Conservation (phyloP, 176 grass and related monocot genomes). For the Hordeum marinum region DNA sequence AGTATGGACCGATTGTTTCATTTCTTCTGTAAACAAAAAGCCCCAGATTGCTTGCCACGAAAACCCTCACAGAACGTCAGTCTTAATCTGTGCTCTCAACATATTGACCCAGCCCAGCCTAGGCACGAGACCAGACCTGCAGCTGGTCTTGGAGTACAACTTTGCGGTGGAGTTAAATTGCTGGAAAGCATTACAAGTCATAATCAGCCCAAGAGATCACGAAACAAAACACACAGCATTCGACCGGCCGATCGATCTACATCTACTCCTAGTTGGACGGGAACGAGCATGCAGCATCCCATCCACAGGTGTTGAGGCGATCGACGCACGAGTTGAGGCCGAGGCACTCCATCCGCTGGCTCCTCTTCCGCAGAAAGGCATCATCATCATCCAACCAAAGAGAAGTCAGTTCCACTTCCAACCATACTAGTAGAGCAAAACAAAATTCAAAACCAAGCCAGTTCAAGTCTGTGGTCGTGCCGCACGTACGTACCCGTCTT, state of each 20-base stretch:
- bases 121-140: too few relatives aligned
- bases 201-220: background rate
- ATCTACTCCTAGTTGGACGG: background rate
- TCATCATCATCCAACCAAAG: background rate
- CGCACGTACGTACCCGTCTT: background rate
- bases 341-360: slow-evolving; percentile 26
- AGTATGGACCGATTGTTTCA: too few relatives aligned
- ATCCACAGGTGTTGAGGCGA: background rate
- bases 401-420: background rate
- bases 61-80: too few relatives aligned
- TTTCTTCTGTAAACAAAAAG: too few relatives aligned
- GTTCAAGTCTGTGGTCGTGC: background rate
- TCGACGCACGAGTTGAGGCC: slow-evolving; percentile 22
- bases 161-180: background rate
- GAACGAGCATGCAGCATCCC: background rate
- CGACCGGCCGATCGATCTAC: background rate
- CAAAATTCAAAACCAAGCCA: background rate
- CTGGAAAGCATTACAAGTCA: background rate
- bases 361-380: slow-evolving; percentile 5
- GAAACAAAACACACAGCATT: background rate
- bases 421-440: background rate
- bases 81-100: too few relatives aligned
- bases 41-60: too few relatives aligned
- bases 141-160: too few relatives aligned
- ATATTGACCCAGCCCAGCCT: too few relatives aligned